phyloP scores from a whole-genome alignment of 2,329 filamentous ascomycete genomes.

The Neonectria magnoliae region DNA sequence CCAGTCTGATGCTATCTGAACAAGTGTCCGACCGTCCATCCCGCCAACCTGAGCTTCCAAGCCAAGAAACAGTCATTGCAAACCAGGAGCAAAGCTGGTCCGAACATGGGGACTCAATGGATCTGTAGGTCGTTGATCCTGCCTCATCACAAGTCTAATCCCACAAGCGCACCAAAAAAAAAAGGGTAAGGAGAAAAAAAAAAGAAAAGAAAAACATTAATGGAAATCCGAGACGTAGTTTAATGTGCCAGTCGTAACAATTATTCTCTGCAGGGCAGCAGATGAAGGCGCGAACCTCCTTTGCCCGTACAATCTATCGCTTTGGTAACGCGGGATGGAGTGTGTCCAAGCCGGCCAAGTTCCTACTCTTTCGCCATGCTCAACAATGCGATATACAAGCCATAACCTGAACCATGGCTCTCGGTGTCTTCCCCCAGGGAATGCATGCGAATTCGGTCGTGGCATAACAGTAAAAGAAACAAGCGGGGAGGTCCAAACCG shows the following conservation, averaged over 20 bases:
- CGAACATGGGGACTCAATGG: background rate
- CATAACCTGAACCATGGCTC: constrained; percentile 26
- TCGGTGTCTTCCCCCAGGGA: constrained; percentile 41
- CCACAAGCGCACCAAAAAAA: constrained; percentile 5
- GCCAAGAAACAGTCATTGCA: background rate
- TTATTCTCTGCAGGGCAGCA: constrained; percentile 45
- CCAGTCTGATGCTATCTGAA: constrained; percentile 8
- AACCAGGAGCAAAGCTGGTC: background rate
- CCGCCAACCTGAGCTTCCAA: background rate
- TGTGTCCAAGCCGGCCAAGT: constrained; percentile 31
- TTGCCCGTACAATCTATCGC: constrained; percentile 52
- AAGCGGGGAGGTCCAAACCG: constrained; percentile 26
- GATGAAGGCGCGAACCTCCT: constrained; percentile 50
- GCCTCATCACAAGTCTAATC: constrained; percentile 2
- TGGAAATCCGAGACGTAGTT: constrained; percentile 29
- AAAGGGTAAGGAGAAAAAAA: constrained; percentile 15
- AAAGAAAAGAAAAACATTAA: constrained; percentile 22
- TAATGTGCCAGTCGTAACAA: constrained; percentile 45
- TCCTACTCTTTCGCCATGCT: constrained; percentile 42
- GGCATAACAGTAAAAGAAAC: constrained; percentile 24
- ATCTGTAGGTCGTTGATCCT: background rate
- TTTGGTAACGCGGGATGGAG: constrained; percentile 40
- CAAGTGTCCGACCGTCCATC: background rate
- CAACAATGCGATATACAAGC: constrained; percentile 38
- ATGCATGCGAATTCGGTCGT: constrained; percentile 30